phyloP scores from a whole-genome alignment of 192 early-diverging fungal genomes.

The Podochytrium sp. region DNA sequence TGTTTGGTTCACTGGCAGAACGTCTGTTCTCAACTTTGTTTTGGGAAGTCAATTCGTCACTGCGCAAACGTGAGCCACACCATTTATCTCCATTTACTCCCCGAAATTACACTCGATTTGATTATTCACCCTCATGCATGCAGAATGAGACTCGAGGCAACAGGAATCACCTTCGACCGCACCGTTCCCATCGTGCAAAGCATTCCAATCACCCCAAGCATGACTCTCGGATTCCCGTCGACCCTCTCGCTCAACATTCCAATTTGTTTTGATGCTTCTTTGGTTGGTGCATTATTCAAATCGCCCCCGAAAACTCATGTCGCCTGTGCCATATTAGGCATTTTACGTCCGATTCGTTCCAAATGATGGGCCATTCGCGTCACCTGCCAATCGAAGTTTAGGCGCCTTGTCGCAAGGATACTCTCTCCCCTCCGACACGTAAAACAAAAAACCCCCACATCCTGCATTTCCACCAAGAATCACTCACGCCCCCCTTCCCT shows the following conservation, averaged over 20 bases:
- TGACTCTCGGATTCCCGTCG: not conserved
- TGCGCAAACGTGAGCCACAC: not conserved
- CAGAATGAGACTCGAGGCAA: conserved; percentile 4
- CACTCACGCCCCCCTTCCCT: too few relatives aligned
- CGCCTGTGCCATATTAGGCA: not conserved
- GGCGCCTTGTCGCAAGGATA: not conserved
- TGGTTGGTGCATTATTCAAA: not conserved
- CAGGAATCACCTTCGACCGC: not conserved
- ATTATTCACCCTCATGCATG: not conserved
- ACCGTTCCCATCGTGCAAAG: not conserved
- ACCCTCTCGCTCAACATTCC: conserved; percentile 10
- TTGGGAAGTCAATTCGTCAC: not conserved
- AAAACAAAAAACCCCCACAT: not conserved
- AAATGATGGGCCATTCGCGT: conserved; percentile 6
- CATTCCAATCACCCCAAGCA: conserved; percentile 4
- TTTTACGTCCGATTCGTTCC: conserved; percentile 19
- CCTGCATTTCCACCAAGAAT: not conserved
- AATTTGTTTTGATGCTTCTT: not conserved
- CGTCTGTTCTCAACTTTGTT: not conserved
- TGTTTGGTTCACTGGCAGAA: conserved; percentile 21
- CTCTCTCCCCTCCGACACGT: conserved; percentile 15
- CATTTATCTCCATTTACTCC: too few relatives aligned
- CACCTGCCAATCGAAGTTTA: not conserved
- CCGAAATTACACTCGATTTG: not conserved
- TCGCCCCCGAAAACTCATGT: not conserved